Percentiles rank a stretch among this genome's conserved stretches.
phyloP scores from a whole-genome alignment of 73 alveolate species.

The Paramecium biaurelia region DNA sequence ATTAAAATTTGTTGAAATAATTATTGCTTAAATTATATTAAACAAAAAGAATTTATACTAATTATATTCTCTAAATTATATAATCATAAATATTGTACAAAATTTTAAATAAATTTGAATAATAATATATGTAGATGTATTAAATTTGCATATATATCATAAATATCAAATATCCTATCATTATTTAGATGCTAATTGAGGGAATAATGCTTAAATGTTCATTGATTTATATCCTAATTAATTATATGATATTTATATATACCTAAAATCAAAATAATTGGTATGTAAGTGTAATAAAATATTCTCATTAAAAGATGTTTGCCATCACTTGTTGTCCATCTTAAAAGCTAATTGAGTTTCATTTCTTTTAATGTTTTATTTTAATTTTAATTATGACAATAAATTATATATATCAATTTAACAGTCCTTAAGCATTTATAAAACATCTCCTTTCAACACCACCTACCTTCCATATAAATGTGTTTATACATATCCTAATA shows the following conservation, averaged over 20 bases:
- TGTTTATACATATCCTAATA: neutral
- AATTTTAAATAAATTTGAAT: neutral
- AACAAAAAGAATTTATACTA: neutral
- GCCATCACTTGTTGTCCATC: neutral
- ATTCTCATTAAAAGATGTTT: neutral
- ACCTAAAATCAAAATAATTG: conserved; percentile 30
- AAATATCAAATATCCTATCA: neutral
- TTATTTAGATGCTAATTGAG: neutral
- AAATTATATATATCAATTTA: neutral
- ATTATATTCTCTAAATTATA: neutral
- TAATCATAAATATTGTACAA: neutral
- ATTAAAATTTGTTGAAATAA: conserved; percentile 40
- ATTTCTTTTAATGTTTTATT: neutral
- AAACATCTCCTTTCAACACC: neutral
- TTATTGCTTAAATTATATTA: neutral
- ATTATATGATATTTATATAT: neutral
- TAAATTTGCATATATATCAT: neutral
- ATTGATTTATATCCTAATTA: neutral
- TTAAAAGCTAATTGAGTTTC: neutral
- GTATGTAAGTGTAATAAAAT: conserved; percentile 16
- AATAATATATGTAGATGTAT: neutral
- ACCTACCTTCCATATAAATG: neutral
- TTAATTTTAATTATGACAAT: neutral
- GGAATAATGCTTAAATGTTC: conserved; percentile 14
- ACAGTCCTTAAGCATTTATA: neutral